A percentile compares a stretch with the other conserved stretches of the same genome.
These are phyloP conservation scores for Actinidia polygama DNA, from an alignment of 179 eudicot genomes.

Conservation along the genomic window DNA sequence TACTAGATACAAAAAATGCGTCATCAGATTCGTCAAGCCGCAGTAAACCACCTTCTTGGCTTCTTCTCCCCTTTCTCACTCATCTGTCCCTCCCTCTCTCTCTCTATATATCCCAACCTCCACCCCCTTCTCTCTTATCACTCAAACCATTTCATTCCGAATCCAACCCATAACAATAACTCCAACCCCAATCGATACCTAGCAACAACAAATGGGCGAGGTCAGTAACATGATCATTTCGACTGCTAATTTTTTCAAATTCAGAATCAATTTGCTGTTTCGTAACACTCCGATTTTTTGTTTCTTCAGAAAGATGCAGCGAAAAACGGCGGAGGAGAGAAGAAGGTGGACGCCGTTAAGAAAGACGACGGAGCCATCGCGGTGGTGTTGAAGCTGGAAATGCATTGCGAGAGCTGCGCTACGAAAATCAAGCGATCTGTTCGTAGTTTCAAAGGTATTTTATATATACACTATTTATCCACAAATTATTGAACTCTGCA, in stretches of 20 bases:
- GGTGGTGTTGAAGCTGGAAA: slow-evolving; percentile 48
- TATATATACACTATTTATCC: background rate
- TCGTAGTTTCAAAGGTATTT: slow-evolving; percentile 44
- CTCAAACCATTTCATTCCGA: background rate
- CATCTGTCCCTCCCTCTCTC: background rate
- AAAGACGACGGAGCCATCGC: slow-evolving; percentile 33
- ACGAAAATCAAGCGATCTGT: slow-evolving; percentile 45
- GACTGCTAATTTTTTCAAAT: background rate
- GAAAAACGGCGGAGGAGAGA: slow-evolving; percentile 2
- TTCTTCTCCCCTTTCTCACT: background rate
- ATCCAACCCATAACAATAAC: background rate
- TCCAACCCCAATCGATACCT: background rate
- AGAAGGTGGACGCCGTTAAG: slow-evolving; percentile 24
- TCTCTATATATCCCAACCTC: slow-evolving; percentile 21
- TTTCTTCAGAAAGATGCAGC: slow-evolving; percentile 23
- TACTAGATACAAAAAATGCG: no score
- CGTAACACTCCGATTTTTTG: no score
- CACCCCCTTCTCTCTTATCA: slow-evolving; percentile 20
- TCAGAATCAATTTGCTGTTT: no score
- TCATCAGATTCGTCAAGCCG: background rate
- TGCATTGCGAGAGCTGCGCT: slow-evolving; percentile 73
- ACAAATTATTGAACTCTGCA: background rate
- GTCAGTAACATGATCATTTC: background rate
- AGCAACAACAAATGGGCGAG: slow-evolving; percentile 18
- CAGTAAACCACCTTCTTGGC: background rate